Percentiles rank a stretch among this genome's conserved stretches.
phyloP scores from a whole-genome alignment of 176 grass and related monocot species.

The Eleusine coracana region DNA sequence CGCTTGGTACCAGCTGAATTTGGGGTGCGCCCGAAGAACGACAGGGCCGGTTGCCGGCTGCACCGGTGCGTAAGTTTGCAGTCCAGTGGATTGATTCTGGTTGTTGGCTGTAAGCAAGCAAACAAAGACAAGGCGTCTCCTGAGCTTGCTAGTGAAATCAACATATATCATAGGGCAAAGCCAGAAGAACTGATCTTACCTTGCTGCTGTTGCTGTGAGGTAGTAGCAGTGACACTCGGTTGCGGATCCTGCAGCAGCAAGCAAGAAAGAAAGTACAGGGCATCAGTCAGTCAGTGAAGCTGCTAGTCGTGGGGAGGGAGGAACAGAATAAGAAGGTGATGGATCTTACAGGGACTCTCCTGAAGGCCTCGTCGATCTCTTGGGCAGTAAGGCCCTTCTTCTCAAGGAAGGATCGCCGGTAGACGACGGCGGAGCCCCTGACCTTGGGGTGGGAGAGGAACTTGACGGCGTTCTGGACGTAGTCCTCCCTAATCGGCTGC shows the following conservation, averaged over 20 bases:
- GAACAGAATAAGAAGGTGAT: neutral
- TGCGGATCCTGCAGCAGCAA: conserved; percentile 60
- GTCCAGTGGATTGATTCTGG: conserved; percentile 19
- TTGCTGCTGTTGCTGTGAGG: conserved; percentile 26
- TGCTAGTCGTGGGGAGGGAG: neutral
- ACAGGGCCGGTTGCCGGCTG: conserved; percentile 39
- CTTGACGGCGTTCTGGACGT: conserved; percentile 89
- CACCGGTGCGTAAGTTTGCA: conserved; percentile 30
- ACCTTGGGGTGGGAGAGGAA: conserved; percentile 94
- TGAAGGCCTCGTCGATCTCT: conserved; percentile 96
- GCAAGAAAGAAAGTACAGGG: no score
- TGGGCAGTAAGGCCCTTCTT: conserved; percentile 85
- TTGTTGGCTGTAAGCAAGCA: conserved; percentile 31
- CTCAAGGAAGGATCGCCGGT: conserved; percentile 86
- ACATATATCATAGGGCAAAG: neutral
- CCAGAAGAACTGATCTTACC: conserved; percentile 28
- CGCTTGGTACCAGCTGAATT: conserved; percentile 72
- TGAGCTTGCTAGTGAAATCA: conserved; percentile 16
- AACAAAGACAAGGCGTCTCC: conserved; percentile 1
- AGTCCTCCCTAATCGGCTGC: conserved; percentile 76
- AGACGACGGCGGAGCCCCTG: conserved; percentile 67
- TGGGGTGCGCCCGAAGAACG: conserved; percentile 19
- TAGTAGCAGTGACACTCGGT: conserved; percentile 29
- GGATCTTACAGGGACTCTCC: conserved; percentile 77
- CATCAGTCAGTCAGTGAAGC: neutral